Conservation (phyloP, 75 land plant species). For the Adiantum capillusveneris region DNA sequence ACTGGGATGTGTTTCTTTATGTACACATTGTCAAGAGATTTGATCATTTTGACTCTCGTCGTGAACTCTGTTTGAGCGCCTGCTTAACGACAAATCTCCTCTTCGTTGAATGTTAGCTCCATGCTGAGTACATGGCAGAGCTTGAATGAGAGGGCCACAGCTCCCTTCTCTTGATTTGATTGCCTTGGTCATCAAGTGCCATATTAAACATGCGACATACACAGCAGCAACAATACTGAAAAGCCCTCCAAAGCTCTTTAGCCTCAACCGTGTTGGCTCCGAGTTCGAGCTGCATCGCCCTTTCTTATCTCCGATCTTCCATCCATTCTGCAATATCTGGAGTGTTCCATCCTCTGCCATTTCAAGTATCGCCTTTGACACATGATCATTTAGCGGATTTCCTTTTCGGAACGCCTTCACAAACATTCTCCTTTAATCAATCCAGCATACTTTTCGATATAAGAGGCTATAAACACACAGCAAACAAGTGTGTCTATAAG, state of each 20-base stretch:
- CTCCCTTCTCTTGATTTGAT: no score
- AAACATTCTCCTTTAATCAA: not conserved
- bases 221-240: not conserved
- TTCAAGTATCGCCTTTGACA: not conserved
- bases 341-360: not conserved
- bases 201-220: not conserved
- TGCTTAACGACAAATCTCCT: no score
- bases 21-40: no score
- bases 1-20: no score
- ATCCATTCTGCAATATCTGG: not conserved
- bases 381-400: not conserved
- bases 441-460: no score
- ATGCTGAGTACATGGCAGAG: no score
- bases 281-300: not conserved
- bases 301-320: not conserved
- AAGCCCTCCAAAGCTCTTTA: slow-evolving; percentile 1
- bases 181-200: not conserved
- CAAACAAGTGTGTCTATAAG: no score
- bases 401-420: not conserved
- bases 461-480: no score
- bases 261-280: not conserved
- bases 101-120: no score
- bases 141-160: no score
- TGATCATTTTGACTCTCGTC: no score
- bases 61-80: no score